A percentile compares a stretch with the other conserved stretches of the same genome.
phyloP scores from a whole-genome alignment of 1,284 basidiomycete species.

The Pascua guehoae region DNA sequence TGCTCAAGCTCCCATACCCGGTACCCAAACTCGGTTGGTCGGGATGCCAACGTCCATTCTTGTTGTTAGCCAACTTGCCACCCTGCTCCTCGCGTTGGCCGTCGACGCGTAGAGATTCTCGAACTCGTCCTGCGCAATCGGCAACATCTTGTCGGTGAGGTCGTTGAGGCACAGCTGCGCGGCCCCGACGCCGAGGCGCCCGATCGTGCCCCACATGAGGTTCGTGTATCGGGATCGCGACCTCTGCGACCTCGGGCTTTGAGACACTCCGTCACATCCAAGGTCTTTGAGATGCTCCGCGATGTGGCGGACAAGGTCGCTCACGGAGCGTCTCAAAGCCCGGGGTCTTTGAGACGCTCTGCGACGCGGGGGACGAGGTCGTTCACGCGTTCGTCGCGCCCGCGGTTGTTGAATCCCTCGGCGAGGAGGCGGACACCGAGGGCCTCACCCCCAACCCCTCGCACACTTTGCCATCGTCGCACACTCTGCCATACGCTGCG shows the following conservation, averaged over 20 bases:
- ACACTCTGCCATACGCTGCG: too few species aligned
- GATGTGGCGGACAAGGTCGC: constrained; percentile 13
- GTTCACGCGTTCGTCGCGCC: constrained; percentile 29
- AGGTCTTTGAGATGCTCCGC: constrained; percentile 12
- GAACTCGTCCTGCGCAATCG: constrained; percentile 51
- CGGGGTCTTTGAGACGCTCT: too few species aligned
- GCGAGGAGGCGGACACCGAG: constrained; percentile 53
- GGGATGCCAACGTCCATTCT: too few species aligned
- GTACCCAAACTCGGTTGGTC: too few species aligned
- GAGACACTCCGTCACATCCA: too few species aligned
- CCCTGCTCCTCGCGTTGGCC: constrained; percentile 50
- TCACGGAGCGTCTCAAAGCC: too few species aligned
- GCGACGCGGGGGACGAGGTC: too few species aligned
- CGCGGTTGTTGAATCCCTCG: constrained; percentile 50
- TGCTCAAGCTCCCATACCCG: too few species aligned
- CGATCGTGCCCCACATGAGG: constrained; percentile 26
- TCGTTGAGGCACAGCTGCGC: constrained; percentile 50
- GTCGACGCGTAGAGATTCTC: constrained; percentile 43
- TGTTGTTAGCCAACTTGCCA: too few species aligned
- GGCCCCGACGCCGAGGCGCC: constrained; percentile 27
- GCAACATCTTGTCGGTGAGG: constrained; percentile 46
- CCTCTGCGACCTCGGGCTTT: constrained; percentile 12
- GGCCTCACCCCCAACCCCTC: too few species aligned
- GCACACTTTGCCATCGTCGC: too few species aligned
- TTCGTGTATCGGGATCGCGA: constrained; percentile 30